Evolutionary conservation across 257 asterid genomes (phyloP).

Genomic region (Asclepias syriaca): DNA sequence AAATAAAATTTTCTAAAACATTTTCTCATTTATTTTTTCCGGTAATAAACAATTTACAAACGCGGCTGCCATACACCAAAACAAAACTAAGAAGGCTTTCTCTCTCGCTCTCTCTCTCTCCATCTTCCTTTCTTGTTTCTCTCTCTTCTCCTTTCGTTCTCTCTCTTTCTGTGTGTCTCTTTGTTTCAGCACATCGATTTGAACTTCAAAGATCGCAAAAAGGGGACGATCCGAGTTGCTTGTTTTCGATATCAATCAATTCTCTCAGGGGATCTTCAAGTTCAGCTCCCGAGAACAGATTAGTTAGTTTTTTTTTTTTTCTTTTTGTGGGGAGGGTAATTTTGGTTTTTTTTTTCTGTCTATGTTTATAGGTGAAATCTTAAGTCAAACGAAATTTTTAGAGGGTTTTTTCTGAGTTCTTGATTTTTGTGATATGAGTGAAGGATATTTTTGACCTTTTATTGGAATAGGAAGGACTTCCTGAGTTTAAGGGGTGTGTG

Average conservation of each 20-base stretch:
- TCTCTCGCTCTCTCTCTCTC: constrained; percentile 18
- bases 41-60: constrained; percentile 18
- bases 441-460: constrained; percentile 25
- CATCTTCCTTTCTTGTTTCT: constrained; percentile 17
- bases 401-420: constrained; percentile 32
- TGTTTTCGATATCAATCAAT: constrained; percentile 16
- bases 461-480: constrained; percentile 30
- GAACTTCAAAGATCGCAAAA: constrained; percentile 54
- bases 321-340: background rate
- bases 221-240: constrained; percentile 47
- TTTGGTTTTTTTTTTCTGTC: constrained; percentile 1
- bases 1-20: background rate
- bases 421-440: constrained; percentile 25
- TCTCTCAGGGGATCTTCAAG: constrained; percentile 18
- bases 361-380: constrained; percentile 38
- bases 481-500: constrained; percentile 13
- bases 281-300: constrained; percentile 17
- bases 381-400: constrained; percentile 13
- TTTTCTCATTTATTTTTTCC: background rate
- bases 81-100: constrained; percentile 25
- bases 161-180: constrained; percentile 7
- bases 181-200: constrained; percentile 47
- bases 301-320: background rate
- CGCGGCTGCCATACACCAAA: constrained; percentile 68
- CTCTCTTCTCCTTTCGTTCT: constrained; percentile 2